Percentiles rank a stretch among this genome's conserved stretches.
These are phyloP conservation scores for Pichia paraexigua DNA, from an alignment of 805 yeast genomes.

Conservation along the genomic window DNA sequence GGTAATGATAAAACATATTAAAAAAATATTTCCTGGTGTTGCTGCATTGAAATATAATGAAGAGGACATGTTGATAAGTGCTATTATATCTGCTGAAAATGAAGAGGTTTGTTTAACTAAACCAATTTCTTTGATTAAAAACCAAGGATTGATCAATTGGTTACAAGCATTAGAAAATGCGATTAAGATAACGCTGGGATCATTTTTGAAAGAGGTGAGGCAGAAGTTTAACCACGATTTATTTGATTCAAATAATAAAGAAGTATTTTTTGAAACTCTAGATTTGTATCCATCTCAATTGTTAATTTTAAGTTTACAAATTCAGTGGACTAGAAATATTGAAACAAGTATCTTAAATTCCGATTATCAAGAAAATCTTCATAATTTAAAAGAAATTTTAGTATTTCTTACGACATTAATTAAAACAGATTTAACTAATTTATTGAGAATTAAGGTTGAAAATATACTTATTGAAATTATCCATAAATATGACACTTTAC, in stretches of 20 bases:
- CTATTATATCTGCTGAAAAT: conserved; percentile 56
- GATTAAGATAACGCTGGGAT: conserved; percentile 41
- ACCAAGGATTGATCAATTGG: conserved; percentile 52
- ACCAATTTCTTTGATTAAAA: conserved; percentile 37
- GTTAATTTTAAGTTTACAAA: conserved; percentile 44
- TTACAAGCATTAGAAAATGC: conserved; percentile 48
- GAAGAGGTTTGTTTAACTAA: conserved; percentile 42
- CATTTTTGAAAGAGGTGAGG: conserved; percentile 27
- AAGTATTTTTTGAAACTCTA: conserved; percentile 25
- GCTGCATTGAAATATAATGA: conserved; percentile 28
- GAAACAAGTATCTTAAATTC: conserved; percentile 21
- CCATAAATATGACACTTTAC: conserved; percentile 42
- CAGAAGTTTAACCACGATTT: conserved; percentile 10
- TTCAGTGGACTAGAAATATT: conserved; percentile 42
- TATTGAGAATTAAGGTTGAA: conserved; percentile 42
- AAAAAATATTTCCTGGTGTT: conserved; percentile 68
- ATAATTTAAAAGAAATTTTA: neutral
- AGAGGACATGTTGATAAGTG: conserved; percentile 25
- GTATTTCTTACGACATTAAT: conserved; percentile 14
- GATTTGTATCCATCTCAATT: conserved; percentile 47
- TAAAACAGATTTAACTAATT: conserved; percentile 17
- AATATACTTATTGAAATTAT: conserved; percentile 58
- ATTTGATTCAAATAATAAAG: neutral
- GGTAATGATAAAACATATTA: conserved; percentile 49
- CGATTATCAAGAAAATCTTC: neutral